Base-by-base conservation (phyloP, 139 green algal species). In the Nannochloris sp. region DNA sequence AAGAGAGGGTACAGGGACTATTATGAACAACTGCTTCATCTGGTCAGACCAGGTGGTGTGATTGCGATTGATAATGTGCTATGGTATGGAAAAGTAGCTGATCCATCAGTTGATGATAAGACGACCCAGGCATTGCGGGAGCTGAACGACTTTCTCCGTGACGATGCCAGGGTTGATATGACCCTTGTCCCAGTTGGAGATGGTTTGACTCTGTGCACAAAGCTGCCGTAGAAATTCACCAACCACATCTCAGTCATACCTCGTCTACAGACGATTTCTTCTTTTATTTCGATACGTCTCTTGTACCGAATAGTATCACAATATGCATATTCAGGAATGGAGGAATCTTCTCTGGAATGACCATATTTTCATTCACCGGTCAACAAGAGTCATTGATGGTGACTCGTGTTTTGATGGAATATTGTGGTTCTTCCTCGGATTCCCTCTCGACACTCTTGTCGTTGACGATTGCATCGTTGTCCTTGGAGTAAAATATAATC, bases 1-100 rank as follows among this genome's bases (percentile, higher is more conserved):
- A 97, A 97, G 70, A 68, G 85, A 13, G 67, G 56, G 3, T 95
- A 96, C 61, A 49, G 68, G 8, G 59, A 63, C 0, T 96, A 97
- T 60, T 96, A 91, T 65, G 91, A 97, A 74, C 23, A 77, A 62
- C 57, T 85, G 33, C 72, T 96, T 66, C 44, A 61, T 40, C 72
- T 97, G 55, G 71, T 97, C 16, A 75, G 84, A 4, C 84, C 79
- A 0, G 89, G 91, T 0, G 92, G 93, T 5, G 67, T 96, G 11
- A 89, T 98, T 29, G 72, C 81, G 1, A 72, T 95, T 0, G 92
- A 98, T 76, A 98, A 98, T 70, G 83, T 95, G 44, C 69, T 96
- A 31, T 94, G 85, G 65, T 69, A 84, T 43, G 85, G 82, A 4
- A 80, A 75, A 31, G 85, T 94, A 4, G 84, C 73, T 1, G 74